Evolutionary conservation across 805 yeast species (phyloP).

Genomic region (Kodamaea neixiangensis): DNA sequence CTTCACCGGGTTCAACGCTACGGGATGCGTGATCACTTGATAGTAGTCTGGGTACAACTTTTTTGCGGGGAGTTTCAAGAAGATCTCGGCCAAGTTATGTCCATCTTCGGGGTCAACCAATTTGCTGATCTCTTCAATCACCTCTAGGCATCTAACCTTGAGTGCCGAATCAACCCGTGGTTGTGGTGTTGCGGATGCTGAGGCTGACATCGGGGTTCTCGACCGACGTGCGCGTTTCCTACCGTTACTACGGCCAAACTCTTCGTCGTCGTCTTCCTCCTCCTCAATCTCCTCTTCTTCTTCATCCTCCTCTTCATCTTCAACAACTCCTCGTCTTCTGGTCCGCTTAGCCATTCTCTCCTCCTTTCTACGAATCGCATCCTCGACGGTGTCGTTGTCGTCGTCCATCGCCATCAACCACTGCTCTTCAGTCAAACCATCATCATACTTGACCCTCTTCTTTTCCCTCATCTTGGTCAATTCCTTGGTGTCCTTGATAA

Average conservation of each 20-base stretch:
- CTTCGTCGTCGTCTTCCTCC: slow-evolving; percentile 26
- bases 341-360: slow-evolving; percentile 42
- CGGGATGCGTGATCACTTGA: slow-evolving; percentile 58
- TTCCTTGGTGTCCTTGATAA: slow-evolving; percentile 27
- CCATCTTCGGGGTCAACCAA: slow-evolving; percentile 47
- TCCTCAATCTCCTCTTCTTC: slow-evolving; percentile 28
- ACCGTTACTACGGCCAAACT: slow-evolving; percentile 6
- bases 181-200: slow-evolving; percentile 5
- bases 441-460: slow-evolving; percentile 32
- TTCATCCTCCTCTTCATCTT: slow-evolving; percentile 24
- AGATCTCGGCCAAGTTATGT: slow-evolving; percentile 42
- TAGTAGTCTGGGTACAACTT: slow-evolving; percentile 86
- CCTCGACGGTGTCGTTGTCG: slow-evolving; percentile 65
- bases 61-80: slow-evolving; percentile 70
- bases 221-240: slow-evolving; percentile 13
- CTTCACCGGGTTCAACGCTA: slow-evolving; percentile 55
- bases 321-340: slow-evolving; percentile 22
- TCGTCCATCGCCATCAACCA: slow-evolving; percentile 70
- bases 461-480: slow-evolving; percentile 28
- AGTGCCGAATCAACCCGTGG: slow-evolving; percentile 18
- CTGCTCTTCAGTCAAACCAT: slow-evolving; percentile 48
- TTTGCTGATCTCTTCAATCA: slow-evolving; percentile 46
- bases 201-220: slow-evolving; percentile 13
- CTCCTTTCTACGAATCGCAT: slow-evolving; percentile 55
- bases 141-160: slow-evolving; percentile 26